Percentiles rank a stretch among this genome's conserved stretches.
Evolutionary conservation across 495 filamentous ascomycete genomes (phyloP).

Genomic region (Podospora bellae-mahoneyi): DNA sequence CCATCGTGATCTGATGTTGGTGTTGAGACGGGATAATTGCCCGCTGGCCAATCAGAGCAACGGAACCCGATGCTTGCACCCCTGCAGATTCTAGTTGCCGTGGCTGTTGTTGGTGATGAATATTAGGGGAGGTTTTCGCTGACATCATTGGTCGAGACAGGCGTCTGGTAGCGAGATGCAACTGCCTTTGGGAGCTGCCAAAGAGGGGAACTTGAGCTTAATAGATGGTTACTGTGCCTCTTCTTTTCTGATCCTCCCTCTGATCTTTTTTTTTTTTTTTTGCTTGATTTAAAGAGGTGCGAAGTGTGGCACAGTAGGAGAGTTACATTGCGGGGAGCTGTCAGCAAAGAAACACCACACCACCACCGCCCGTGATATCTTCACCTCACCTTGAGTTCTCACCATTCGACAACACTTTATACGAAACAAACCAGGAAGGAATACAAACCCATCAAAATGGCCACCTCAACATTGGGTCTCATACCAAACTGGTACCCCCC

Average conservation of each 20-base stretch:
- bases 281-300: not conserved
- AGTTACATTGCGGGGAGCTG: not conserved
- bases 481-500: constrained; percentile 51
- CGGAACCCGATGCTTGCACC: not conserved
- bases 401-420: not conserved
- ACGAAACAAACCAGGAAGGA: not conserved
- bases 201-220: not conserved
- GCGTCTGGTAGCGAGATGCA: not conserved
- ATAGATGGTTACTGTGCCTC: not conserved
- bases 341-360: not conserved
- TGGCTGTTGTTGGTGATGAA: not conserved
- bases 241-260: not conserved
- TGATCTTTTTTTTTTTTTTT: not conserved
- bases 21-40: not conserved
- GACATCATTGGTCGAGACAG: not conserved
- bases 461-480: constrained; percentile 31
- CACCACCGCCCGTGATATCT: not conserved
- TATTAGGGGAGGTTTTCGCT: not conserved
- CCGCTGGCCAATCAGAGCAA: not conserved
- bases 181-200: not conserved
- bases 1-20: not conserved
- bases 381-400: not conserved
- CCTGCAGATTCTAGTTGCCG: not conserved
- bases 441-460: constrained; percentile 11
- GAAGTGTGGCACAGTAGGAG: not conserved